Base-by-base conservation (phyloP, 1,284 basidiomycete species). In the Sanghuangporus sanghuang region DNA sequence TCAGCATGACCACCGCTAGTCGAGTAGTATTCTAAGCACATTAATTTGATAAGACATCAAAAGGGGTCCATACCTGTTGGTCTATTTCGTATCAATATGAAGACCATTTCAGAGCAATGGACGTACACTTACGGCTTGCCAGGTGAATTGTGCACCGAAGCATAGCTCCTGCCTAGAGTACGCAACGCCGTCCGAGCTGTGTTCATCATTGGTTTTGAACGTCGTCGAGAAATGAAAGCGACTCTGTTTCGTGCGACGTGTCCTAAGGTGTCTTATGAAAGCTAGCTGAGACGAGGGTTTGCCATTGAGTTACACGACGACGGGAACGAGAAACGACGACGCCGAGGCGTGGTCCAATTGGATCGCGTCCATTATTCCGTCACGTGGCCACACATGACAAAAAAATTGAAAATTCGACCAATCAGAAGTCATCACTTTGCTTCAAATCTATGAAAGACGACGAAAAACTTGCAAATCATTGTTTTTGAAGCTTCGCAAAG, bases 1-100 rank as follows among this genome's bases (percentile, higher is more conserved):
- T 99, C 79, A 99, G 82, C 90, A 99, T 93, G 39, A 99, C 92
- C 65, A 99, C 85, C 46, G 91, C 96, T 92, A 67, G 8, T 23
- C 6, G 18, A 23, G 11, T 12, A 21, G 36, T 35, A 23, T 61
- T 7, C 21, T 27, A 58, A 36, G 21, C 35, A 40, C 55, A 65
- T 48, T n/a, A 36, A 5, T n/a, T 52, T 8, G 35, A 54, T 44
- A 1, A 11, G 14, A 44, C 39, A 61, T 61, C 48, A 50, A 63
- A n/a, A 66, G 61, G 61, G 55, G 18, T 40, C 66, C 76, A 68
- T 70, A 87, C 86, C 85, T 84, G 85, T 87, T 64, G 86, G 85
- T 70, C 86, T 87, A 48, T 11, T 36, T 48, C 21, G 23, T 39
- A 49, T 61, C 68, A 57, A 66, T 58, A 40, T 27, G 36, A 27